Conservation (phyloP, 441 rosid genomes). For the Arabidopsis lyrata region DNA sequence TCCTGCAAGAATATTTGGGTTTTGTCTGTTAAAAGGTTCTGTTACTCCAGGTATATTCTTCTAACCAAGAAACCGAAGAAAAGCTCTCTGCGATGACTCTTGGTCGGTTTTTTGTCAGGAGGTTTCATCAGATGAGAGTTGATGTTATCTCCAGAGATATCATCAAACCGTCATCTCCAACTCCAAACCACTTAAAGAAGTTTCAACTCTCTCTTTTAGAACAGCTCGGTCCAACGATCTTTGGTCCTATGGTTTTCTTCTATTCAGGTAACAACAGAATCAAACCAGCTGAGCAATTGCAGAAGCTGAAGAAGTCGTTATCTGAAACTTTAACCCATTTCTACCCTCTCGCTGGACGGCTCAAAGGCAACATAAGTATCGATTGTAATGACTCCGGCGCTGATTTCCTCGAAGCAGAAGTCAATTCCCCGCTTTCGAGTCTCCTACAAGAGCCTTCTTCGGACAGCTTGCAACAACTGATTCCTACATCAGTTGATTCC, state of each 20-base stretch:
- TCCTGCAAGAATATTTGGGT: slow-evolving; percentile 37
- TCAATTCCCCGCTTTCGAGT: slow-evolving; percentile 41
- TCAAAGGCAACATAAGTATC: slow-evolving; percentile 48
- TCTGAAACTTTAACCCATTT: slow-evolving; percentile 49
- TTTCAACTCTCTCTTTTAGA: slow-evolving; percentile 51
- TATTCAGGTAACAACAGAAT: slow-evolving; percentile 21
- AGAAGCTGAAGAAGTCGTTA: slow-evolving; percentile 43
- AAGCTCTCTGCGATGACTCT: slow-evolving; percentile 26
- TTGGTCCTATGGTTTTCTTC: slow-evolving; percentile 38
- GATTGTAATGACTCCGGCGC: slow-evolving; percentile 57
- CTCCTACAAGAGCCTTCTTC: slow-evolving; percentile 44
- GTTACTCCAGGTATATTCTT: slow-evolving; percentile 8
- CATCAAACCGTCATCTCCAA: slow-evolving; percentile 54
- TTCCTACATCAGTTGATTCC: slow-evolving; percentile 44
- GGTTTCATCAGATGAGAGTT: slow-evolving; percentile 40
- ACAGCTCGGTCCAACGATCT: slow-evolving; percentile 48
- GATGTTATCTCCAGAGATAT: slow-evolving; percentile 44
- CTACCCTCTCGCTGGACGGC: slow-evolving; percentile 58
- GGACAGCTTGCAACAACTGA: slow-evolving; percentile 37
- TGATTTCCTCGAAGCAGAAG: slow-evolving; percentile 52
- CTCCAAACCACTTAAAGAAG: slow-evolving; percentile 37
- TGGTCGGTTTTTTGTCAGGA: slow-evolving; percentile 18
- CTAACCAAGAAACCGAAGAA: slow-evolving; percentile 2
- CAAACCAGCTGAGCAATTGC: slow-evolving; percentile 20
- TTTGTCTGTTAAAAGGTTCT: slow-evolving; percentile 26